A percentile compares a stretch with the other conserved stretches of the same genome.
phyloP scores from a whole-genome alignment of 2,329 filamentous ascomycete species.

The Alternaria novae-zelandiae region DNA sequence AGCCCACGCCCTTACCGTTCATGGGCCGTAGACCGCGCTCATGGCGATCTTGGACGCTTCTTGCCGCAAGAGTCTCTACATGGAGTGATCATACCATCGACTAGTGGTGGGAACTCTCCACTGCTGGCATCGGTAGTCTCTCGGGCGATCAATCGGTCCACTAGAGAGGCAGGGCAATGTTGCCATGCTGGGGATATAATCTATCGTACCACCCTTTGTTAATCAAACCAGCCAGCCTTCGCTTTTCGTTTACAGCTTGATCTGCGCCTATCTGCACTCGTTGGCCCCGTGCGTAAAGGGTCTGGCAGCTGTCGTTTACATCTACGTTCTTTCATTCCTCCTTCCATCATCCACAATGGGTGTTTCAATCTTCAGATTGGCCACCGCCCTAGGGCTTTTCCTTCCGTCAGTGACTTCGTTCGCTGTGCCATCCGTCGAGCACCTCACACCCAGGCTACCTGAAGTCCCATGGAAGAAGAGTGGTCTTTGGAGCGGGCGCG shows the following conservation, averaged over 20 bases:
- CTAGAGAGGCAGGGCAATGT: constrained; percentile 15
- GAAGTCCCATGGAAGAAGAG: constrained; percentile 31
- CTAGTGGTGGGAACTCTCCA: constrained; percentile 29
- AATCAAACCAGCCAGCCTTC: constrained; percentile 12
- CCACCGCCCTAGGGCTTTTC: constrained; percentile 21
- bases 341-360: constrained; percentile 16
- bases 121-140: constrained; percentile 16
- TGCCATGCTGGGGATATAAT: constrained; percentile 21
- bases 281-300: constrained; percentile 1
- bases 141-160: constrained; percentile 16
- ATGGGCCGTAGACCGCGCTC: constrained; percentile 18
- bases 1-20: constrained; percentile 13
- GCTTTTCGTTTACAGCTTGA: constrained; percentile 12
- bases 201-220: constrained; percentile 23
- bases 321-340: constrained; percentile 12
- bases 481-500: constrained; percentile 18
- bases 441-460: constrained; percentile 14
- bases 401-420: constrained; percentile 23
- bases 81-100: constrained; percentile 17
- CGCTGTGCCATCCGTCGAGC: constrained; percentile 17
- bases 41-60: constrained; percentile 24
- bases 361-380: constrained; percentile 1
- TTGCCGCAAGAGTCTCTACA: constrained; percentile 12
- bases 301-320: constrained; percentile 1
- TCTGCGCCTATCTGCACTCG: constrained; percentile 1